Evolutionary conservation across 1,284 basidiomycete genomes (phyloP), one percentile per base, ranked within the genome.

Genomic region (Lentinula novae-zelandiae): DNA sequence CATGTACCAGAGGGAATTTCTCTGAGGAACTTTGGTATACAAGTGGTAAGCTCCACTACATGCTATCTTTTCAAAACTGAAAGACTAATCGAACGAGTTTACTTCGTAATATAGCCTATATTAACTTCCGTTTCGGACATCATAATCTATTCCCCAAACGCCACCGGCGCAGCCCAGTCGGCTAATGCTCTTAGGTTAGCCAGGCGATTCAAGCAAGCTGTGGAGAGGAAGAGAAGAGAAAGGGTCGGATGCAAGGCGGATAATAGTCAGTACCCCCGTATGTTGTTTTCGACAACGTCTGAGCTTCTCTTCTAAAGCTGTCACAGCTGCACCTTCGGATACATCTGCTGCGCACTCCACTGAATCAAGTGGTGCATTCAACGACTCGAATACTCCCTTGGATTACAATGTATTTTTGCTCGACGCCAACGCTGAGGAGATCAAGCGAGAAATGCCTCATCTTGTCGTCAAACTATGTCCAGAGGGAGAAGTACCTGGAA

Each of bases 61-160:
- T 58, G 33, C 49, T 38, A 34, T 49, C 10, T 58, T 8, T 42
- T 3, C 8, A 8, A n/a, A 20, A 7, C 15, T 5, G 12, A 12
- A 38, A 22, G 12, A 36, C 48, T 31, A 13, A 52, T 31, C 7
- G 22, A 44, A 17, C 17, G 20, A 27, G 27, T 27, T 27, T 4
- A 3, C 27, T 27, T 27, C 27, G 27, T 27, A 27, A 27, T 44
- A 17, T 66, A 82, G 81, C 79, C 81, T 3, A 93, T 96, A 67
- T 95, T 95, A 70, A 88, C 93, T 0, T 91, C 92, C 1, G 80
- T 97, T 44, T 94, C 92, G 53, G 95, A 97, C 71, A 85, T 97
- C 63, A 86, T 96, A 63, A 77, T 96, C 53, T 96, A 96, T 74
- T 90, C 89, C 3, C 85, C 87, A n/a, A 81, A 72, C 48, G 76